These are phyloP conservation scores for Silene uniflora DNA, from an alignment of 148 eudicot genomes.

Conservation along the genomic window DNA sequence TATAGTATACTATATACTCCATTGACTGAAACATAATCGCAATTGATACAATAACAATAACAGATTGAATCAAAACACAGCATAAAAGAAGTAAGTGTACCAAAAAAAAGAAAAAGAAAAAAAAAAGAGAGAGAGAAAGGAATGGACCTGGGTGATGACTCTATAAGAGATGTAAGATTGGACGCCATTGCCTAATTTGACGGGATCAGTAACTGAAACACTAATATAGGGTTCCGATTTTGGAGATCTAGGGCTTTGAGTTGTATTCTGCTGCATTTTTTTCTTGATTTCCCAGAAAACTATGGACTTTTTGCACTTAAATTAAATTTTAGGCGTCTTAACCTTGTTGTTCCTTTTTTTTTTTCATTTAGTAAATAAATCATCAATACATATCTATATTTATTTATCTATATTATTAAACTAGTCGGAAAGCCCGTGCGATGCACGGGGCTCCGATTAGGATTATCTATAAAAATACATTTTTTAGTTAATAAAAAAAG, in stretches of 20 bases:
- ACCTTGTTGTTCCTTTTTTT: too few relatives aligned
- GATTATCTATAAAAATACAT: too few relatives aligned
- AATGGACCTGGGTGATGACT: constrained; percentile 74
- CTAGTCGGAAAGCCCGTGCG: too few relatives aligned
- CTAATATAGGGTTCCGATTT: constrained; percentile 51
- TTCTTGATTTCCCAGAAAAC: neutral
- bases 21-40: neutral
- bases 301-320: neutral
- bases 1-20: neutral
- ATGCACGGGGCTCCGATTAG: too few relatives aligned
- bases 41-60: neutral
- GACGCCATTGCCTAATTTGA: constrained; percentile 89
- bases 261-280: constrained; percentile 44
- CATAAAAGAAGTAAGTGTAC: too few relatives aligned
- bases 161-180: constrained; percentile 93
- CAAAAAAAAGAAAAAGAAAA: neutral
- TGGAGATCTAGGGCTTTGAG: constrained; percentile 85
- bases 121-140: neutral
- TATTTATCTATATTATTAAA: too few relatives aligned
- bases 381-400: too few relatives aligned
- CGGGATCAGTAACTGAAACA: constrained; percentile 92
- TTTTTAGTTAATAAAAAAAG: too few relatives aligned
- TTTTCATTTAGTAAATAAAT: too few relatives aligned
- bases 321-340: too few relatives aligned
- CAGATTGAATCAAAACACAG: neutral